Conservation (phyloP, 1,284 basidiomycete species). For the Phellinidium pouzarii region DNA sequence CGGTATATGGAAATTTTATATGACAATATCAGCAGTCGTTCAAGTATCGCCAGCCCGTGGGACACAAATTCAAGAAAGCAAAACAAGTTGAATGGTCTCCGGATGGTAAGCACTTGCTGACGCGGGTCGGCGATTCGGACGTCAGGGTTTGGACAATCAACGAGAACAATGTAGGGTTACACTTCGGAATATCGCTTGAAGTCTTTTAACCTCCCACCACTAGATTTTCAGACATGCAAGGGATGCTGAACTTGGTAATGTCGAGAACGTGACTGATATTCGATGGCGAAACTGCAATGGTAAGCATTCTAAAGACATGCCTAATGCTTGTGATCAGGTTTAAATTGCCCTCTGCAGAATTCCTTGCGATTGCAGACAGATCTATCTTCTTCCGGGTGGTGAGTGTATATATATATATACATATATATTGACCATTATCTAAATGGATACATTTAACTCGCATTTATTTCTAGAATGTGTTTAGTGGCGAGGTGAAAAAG, state of each 20-base stretch:
- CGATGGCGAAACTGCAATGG: conserved; percentile 14
- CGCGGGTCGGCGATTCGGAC: conserved; percentile 4
- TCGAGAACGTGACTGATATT: conserved; percentile 10
- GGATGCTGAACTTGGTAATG: background rate
- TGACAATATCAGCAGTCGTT: background rate
- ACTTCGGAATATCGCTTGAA: background rate
- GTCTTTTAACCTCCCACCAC: too few species aligned
- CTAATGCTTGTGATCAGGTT: background rate
- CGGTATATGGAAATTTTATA: background rate
- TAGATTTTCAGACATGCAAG: background rate
- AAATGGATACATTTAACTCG: background rate
- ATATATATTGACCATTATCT: background rate
- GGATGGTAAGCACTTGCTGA: conserved; percentile 7
- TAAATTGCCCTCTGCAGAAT: conserved; percentile 1
- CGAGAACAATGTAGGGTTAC: background rate
- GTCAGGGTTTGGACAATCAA: conserved; percentile 12
- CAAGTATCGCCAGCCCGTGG: background rate
- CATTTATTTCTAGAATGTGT: background rate
- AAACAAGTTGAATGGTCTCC: conserved; percentile 18
- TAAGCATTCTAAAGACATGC: background rate
- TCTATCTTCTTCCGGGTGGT: conserved; percentile 13
- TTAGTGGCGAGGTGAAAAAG: background rate
- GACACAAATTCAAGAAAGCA: conserved; percentile 10
- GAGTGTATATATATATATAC: background rate
- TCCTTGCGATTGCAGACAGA: conserved; percentile 14